A percentile compares a stretch with the other conserved stretches of the same genome.
These are phyloP conservation scores for Aspergillus sp. DNA, from an alignment of 2,329 filamentous ascomycete genomes.

Conservation along the genomic window DNA sequence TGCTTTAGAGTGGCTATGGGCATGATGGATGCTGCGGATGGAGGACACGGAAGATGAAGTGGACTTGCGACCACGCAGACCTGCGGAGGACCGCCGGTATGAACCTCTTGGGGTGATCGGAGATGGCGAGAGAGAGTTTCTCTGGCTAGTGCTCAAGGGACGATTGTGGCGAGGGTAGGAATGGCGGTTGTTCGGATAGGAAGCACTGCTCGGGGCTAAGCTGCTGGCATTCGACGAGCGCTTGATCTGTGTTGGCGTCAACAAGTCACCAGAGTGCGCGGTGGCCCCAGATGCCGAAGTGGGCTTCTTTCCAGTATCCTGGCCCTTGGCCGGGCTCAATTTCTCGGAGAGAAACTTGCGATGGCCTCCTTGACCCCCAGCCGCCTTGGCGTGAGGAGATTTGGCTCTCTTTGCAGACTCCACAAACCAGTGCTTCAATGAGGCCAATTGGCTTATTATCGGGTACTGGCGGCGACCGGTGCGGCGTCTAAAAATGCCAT, in stretches of 20 bases:
- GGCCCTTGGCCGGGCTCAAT: slow-evolving; percentile 42
- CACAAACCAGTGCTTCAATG: slow-evolving; percentile 72
- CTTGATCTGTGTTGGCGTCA: slow-evolving; percentile 43
- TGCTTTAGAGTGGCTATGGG: slow-evolving; percentile 89
- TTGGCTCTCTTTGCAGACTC: slow-evolving; percentile 66
- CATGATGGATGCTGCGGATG: slow-evolving; percentile 85
- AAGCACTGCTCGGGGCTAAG: slow-evolving; percentile 45
- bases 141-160: slow-evolving; percentile 37
- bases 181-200: slow-evolving; percentile 45
- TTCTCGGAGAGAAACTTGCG: slow-evolving; percentile 44
- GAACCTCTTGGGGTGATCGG: slow-evolving; percentile 86
- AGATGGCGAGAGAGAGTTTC: slow-evolving; percentile 81
- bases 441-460: slow-evolving; percentile 67
- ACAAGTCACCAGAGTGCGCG: slow-evolving; percentile 28
- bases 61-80: slow-evolving; percentile 87
- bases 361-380: slow-evolving; percentile 30
- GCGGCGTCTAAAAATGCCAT: slow-evolving; percentile 58
- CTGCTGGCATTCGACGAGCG: slow-evolving; percentile 46
- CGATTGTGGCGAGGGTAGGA: slow-evolving; percentile 43
- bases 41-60: slow-evolving; percentile 95
- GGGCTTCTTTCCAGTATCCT: slow-evolving; percentile 36
- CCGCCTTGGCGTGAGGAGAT: slow-evolving; percentile 51
- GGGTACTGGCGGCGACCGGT: slow-evolving; percentile 61
- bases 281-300: slow-evolving; percentile 26
- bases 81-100: slow-evolving; percentile 77